Conservation (phyloP, 1,284 basidiomycete species). For the Ceratorhiza oryzae-sativae region DNA sequence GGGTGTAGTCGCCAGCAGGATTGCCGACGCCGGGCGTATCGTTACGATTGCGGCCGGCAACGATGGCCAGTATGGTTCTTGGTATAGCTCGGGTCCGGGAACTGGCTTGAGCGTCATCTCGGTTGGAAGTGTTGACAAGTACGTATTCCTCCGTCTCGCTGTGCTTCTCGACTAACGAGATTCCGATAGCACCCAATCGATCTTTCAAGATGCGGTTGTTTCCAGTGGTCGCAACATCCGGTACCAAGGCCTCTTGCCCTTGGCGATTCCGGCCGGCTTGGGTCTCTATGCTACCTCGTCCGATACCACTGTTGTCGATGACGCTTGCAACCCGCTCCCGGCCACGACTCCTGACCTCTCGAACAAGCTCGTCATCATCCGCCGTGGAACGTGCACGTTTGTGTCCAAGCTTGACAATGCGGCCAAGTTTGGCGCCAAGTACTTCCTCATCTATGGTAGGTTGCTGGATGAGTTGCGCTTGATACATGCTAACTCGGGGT, state of each 20-base stretch:
- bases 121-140: conserved; percentile 43
- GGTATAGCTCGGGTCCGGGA: conserved; percentile 40
- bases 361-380: conserved; percentile 57
- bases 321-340: conserved; percentile 64
- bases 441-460: conserved; percentile 58
- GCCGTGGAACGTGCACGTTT: conserved; percentile 61
- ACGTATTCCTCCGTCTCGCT: not conserved
- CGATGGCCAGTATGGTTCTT: conserved; percentile 42
- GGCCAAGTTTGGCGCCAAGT: conserved; percentile 59
- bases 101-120: conserved; percentile 41
- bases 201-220: conserved; percentile 37
- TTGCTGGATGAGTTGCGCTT: not conserved
- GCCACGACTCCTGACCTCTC: conserved; percentile 62
- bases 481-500: not conserved
- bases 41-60: conserved; percentile 45
- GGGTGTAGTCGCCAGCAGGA: conserved; percentile 49
- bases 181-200: not conserved
- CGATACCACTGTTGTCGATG: conserved; percentile 51
- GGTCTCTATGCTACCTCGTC: conserved; percentile 47
- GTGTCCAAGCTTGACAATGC: conserved; percentile 59
- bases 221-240: conserved; percentile 34
- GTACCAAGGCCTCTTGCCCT: conserved; percentile 43
- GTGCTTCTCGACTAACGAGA: conserved; percentile 2
- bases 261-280: conserved; percentile 38
- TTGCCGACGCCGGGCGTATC: conserved; percentile 49